Conservation (phyloP, 2,329 filamentous ascomycete species). For the Aspergillus sp. region DNA sequence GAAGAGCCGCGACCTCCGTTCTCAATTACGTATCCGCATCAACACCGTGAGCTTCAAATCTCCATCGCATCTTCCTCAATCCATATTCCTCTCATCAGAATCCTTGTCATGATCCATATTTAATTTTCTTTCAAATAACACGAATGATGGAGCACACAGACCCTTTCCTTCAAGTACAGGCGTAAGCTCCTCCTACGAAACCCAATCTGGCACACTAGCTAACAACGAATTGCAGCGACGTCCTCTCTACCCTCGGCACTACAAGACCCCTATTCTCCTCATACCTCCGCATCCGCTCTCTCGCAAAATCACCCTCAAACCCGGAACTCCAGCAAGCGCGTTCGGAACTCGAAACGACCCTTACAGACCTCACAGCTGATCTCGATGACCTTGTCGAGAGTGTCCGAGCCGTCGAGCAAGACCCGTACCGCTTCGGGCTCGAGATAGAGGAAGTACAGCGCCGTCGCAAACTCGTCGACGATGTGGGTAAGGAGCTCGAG, state of each 20-base stretch:
- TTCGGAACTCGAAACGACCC: constrained; percentile 75
- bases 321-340: constrained; percentile 67
- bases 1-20: not conserved
- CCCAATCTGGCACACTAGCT: constrained; percentile 1
- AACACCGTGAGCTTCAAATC: not conserved
- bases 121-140: constrained; percentile 2
- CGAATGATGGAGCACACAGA: constrained; percentile 39
- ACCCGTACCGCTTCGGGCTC: constrained; percentile 84
- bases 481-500: constrained; percentile 85
- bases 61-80: not conserved
- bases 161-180: constrained; percentile 51
- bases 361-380: constrained; percentile 75
- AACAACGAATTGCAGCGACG: constrained; percentile 63
- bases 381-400: constrained; percentile 84
- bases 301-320: constrained; percentile 68
- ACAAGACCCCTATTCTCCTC: constrained; percentile 88
- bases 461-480: constrained; percentile 77
- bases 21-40: not conserved
- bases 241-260: constrained; percentile 76
- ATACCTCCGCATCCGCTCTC: constrained; percentile 91
- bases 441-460: constrained; percentile 78
- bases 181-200: constrained; percentile 29
- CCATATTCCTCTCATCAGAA: not conserved
- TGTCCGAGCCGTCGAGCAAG: constrained; percentile 81
- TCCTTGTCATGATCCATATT: not conserved